Conservation (phyloP, 306 rosid genomes). For the Quillaja saponaria region DNA sequence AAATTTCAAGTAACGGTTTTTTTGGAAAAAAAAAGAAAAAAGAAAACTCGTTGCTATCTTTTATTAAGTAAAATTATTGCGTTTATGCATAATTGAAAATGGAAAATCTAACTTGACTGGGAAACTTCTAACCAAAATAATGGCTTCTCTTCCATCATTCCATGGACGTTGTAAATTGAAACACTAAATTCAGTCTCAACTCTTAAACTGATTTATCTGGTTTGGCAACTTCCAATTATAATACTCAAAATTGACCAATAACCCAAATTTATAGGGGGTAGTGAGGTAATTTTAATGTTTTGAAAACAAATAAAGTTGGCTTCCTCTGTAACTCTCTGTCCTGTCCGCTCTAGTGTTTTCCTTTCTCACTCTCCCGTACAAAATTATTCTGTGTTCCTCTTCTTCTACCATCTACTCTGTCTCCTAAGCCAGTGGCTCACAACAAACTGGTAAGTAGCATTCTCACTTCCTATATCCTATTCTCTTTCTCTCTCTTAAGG, state of each 20-base stretch:
- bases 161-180: slow-evolving; percentile 3
- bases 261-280: neutral
- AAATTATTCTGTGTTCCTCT: slow-evolving; percentile 30
- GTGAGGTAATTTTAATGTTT: neutral
- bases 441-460: slow-evolving; percentile 30
- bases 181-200: neutral
- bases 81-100: too few species aligned
- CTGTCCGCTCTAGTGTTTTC: neutral
- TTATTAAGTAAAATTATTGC: too few species aligned
- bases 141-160: neutral
- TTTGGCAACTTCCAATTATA: neutral
- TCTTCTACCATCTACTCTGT: slow-evolving; percentile 22
- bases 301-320: neutral
- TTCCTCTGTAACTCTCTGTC: neutral
- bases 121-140: too few species aligned
- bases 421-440: slow-evolving; percentile 14
- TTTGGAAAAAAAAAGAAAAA: too few species aligned
- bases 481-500: neutral
- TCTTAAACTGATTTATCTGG: neutral
- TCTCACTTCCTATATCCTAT: slow-evolving; percentile 20
- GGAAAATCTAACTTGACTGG: too few species aligned
- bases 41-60: too few species aligned
- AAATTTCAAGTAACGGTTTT: too few species aligned
- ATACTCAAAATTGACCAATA: neutral
- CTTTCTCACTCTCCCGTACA: slow-evolving; percentile 25